These are phyloP conservation scores for Phytophthora citrophthora DNA, from an alignment of 352 stramenopile genomes.

Conservation along the genomic window DNA sequence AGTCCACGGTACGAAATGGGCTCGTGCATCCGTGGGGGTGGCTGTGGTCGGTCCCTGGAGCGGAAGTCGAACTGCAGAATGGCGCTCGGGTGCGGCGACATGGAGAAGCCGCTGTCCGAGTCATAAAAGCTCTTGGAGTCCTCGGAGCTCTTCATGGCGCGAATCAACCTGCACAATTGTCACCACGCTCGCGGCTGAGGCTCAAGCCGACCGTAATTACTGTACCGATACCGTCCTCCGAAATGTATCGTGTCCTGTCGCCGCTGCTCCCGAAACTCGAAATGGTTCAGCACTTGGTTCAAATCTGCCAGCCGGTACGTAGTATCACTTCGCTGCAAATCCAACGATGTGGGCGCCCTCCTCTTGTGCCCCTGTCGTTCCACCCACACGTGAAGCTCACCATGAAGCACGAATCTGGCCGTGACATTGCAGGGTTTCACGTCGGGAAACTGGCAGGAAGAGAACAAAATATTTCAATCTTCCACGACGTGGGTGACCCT, in stretches of 20 bases:
- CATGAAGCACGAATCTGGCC: constrained; percentile 7
- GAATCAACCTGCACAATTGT: constrained; percentile 4
- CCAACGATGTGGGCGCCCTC: constrained; percentile 5
- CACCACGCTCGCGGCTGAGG: constrained; percentile 11
- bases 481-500: neutral
- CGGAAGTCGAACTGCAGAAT: constrained; percentile 40
- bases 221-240: neutral
- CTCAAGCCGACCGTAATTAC: constrained; percentile 10
- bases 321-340: constrained; percentile 30
- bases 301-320: constrained; percentile 24
- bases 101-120: constrained; percentile 43
- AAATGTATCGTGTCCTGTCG: constrained; percentile 22
- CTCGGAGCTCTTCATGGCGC: constrained; percentile 27
- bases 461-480: neutral
- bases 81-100: constrained; percentile 32
- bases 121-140: constrained; percentile 28
- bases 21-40: constrained; percentile 11
- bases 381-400: constrained; percentile 8
- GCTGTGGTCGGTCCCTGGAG: constrained; percentile 22
- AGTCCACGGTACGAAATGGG: constrained; percentile 35
- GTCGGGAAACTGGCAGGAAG: neutral
- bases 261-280: constrained; percentile 17
- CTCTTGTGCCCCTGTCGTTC: constrained; percentile 15
- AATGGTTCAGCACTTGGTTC: constrained; percentile 34
- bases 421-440: constrained; percentile 1